A percentile compares a stretch with the other conserved stretches of the same genome.
Evolutionary conservation across 148 eudicot genomes (phyloP).

Genomic region (Nepenthes gracilis): DNA sequence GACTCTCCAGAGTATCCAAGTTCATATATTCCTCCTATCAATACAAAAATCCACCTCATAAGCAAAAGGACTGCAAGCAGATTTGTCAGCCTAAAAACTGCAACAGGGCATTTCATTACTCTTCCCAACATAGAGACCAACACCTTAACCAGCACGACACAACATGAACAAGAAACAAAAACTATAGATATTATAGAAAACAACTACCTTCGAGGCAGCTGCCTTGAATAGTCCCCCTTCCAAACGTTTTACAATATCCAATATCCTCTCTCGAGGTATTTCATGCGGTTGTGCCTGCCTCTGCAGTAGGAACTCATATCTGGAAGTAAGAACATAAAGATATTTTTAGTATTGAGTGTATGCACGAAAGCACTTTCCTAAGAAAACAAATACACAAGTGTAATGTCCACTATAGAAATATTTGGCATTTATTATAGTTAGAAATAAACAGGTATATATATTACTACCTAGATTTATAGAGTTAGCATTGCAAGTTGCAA

Average conservation of each 20-base stretch:
- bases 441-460: too few species aligned
- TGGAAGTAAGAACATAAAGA: conserved; percentile 16
- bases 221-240: conserved; percentile 55
- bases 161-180: background rate
- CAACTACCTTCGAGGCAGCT: conserved; percentile 55
- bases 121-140: background rate
- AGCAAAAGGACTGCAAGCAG: background rate
- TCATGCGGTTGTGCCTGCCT: conserved; percentile 38
- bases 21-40: conserved; percentile 65
- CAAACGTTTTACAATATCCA: conserved; percentile 56
- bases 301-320: conserved; percentile 42
- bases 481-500: too few species aligned
- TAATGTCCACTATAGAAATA: too few species aligned
- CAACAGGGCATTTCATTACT: background rate
- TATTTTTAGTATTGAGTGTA: background rate
- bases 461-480: too few species aligned
- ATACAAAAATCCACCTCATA: background rate
- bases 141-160: background rate
- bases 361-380: too few species aligned
- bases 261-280: conserved; percentile 22
- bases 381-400: too few species aligned
- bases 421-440: too few species aligned
- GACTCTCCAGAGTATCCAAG: conserved; percentile 56
- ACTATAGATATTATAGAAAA: background rate
- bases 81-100: background rate